Evolutionary conservation across 2,329 filamentous ascomycete genomes (phyloP).

Genomic region (Nannizziopsis arthrosporioides): DNA sequence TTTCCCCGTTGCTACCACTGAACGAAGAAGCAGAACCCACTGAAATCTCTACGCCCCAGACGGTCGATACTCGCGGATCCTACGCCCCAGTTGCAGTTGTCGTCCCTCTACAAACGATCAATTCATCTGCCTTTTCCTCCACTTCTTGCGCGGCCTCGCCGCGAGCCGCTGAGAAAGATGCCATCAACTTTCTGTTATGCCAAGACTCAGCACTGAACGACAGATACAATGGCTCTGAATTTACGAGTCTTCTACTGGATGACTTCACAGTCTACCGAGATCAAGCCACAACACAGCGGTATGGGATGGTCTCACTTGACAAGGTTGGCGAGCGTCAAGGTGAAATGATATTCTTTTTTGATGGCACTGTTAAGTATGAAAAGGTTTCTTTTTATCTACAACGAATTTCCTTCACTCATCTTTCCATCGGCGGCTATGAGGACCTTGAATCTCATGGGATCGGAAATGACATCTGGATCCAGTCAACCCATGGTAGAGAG

Average conservation of each 20-base stretch:
- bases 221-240: slow-evolving; percentile 16
- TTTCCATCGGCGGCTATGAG: slow-evolving; percentile 58
- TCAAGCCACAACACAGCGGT: slow-evolving; percentile 24
- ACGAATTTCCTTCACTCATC: slow-evolving; percentile 43
- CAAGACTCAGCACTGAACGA: slow-evolving; percentile 5
- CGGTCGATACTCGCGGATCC: neutral
- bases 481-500: slow-evolving; percentile 34
- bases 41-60: no score
- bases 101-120: slow-evolving; percentile 16
- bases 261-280: slow-evolving; percentile 48
- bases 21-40: no score
- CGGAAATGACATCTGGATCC: slow-evolving; percentile 51
- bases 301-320: slow-evolving; percentile 47
- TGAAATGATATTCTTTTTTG: slow-evolving; percentile 41
- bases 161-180: slow-evolving; percentile 22
- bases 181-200: slow-evolving; percentile 22
- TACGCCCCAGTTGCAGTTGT: slow-evolving; percentile 1
- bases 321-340: slow-evolving; percentile 36
- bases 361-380: slow-evolving; percentile 37
- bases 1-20: no score
- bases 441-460: slow-evolving; percentile 37
- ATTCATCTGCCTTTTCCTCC: slow-evolving; percentile 20
- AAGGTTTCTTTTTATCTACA: slow-evolving; percentile 39
- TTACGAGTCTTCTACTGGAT: slow-evolving; percentile 42
- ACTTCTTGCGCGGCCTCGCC: slow-evolving; percentile 15